Evolutionary conservation across 1,284 basidiomycete genomes (phyloP), one percentile per base, ranked within the genome.

Genomic region (Boletus holoroseus): DNA sequence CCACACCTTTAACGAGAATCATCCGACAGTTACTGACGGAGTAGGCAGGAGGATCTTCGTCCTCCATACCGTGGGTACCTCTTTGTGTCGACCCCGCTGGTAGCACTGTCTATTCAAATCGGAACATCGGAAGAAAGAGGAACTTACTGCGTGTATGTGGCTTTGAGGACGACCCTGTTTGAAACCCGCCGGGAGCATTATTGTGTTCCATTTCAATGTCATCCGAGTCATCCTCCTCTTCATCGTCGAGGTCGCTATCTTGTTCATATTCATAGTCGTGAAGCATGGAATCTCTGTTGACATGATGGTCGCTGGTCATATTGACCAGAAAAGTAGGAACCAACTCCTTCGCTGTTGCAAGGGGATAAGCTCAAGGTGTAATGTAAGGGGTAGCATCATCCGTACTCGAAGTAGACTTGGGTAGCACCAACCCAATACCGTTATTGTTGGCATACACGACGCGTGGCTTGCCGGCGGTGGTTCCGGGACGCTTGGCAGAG

Each of bases 221-320:
- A 18, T 36, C 46, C 26, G 3, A 12, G 9, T 44, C 31, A 15
- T 32, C 31, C 3, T 32, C 58, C 2, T 54, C 61, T 2, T 58
- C 60, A 15, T 63, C 62, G 3, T 62, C 66, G 22, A 64, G 63
- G 39, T 67, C 64, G 34, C 66, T 67, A 30, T 68, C 62, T 32
- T 47, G 49, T 12, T 64, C 55, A 15, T 67, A 68, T 12, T 56
- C 61, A 7, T 64, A 68, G 1, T 64, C 56, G 27, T 65, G 62
- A 28, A 63, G 62, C 0, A 67, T 22, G 6, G 64, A 49, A 16
- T 67, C 43, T 6, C 12, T 16, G 15, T 38, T 45, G 40, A 63
- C 52, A 2, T 62, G 62, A 8, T 49, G 37, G 27, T 63, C 61
- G 31, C 51, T 9, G 9, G 60, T 55, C 64, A 63, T 59, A 8